A percentile compares a stretch with the other conserved stretches of the same genome.
These are phyloP conservation scores for Venturia oleaginea DNA, from an alignment of 2,329 filamentous ascomycete genomes.

Conservation along the genomic window DNA sequence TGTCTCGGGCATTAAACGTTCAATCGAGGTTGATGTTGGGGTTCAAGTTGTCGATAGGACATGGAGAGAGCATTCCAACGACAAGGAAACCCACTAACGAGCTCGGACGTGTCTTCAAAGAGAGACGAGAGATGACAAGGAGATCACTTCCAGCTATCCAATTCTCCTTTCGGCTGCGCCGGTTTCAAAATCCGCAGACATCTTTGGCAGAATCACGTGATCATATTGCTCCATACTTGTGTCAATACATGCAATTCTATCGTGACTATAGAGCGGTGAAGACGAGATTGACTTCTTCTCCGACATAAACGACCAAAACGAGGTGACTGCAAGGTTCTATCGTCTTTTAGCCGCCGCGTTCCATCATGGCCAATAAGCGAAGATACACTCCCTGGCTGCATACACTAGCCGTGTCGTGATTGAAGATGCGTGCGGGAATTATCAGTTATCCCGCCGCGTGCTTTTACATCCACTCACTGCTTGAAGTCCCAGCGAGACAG, in stretches of 20 bases:
- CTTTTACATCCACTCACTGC: not conserved
- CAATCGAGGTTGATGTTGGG: not conserved
- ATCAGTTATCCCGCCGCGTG: not conserved
- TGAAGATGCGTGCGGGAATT: slow-evolving; percentile 2
- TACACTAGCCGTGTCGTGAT: not conserved
- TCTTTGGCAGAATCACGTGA: not conserved
- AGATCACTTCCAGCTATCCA: not conserved
- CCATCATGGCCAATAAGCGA: not conserved
- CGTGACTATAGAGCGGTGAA: not conserved
- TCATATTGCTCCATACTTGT: not conserved
- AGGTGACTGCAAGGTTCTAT: not conserved
- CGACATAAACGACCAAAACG: not conserved
- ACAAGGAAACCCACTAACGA: not conserved
- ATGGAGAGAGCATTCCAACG: not conserved
- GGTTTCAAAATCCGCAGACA: not conserved
- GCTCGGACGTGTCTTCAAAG: not conserved
- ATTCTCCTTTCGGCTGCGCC: not conserved
- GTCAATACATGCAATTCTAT: no score
- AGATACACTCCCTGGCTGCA: not conserved
- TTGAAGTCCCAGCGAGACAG: not conserved
- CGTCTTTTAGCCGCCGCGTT: not conserved
- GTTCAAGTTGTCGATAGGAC: not conserved
- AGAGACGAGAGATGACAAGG: not conserved
- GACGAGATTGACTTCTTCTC: not conserved
- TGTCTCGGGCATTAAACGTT: not conserved